These are phyloP conservation scores for Colletotrichum sp. DNA, from an alignment of 2,329 filamentous ascomycete species.

Conservation along the genomic window DNA sequence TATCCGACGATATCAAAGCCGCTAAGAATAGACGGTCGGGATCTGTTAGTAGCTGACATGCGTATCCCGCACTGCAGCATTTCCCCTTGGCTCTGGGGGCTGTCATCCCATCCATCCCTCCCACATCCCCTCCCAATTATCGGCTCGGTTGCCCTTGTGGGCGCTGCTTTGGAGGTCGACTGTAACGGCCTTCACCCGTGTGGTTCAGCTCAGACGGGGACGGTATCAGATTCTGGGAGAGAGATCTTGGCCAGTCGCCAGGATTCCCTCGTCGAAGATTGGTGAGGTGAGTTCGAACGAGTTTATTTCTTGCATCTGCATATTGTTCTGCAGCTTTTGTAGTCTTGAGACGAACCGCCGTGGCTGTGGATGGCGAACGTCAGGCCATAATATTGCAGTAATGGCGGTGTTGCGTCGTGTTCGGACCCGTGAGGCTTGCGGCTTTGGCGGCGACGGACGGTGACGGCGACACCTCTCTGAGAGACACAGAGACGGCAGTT, in stretches of 20 bases:
- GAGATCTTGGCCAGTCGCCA: background rate
- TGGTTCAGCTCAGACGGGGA: constrained; percentile 13
- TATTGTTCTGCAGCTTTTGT: background rate
- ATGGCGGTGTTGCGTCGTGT: background rate
- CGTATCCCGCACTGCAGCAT: background rate
- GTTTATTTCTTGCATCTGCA: constrained; percentile 1
- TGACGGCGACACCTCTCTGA: background rate
- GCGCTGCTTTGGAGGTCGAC: background rate
- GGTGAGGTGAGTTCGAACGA: constrained; percentile 7
- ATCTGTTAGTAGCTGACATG: constrained; percentile 3
- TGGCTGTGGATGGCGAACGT: background rate
- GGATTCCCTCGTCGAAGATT: constrained; percentile 7
- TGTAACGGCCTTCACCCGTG: background rate
- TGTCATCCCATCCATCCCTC: constrained; percentile 8
- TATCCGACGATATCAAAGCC: background rate
- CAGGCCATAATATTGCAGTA: background rate
- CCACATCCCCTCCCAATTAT: background rate
- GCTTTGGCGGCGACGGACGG: background rate
- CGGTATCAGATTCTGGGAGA: background rate
- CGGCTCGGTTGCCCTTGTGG: constrained; percentile 2
- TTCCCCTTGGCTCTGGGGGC: background rate
- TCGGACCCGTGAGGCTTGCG: background rate
- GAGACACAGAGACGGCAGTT: background rate
- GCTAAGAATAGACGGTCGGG: constrained; percentile 12
- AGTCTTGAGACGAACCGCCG: constrained; percentile 11